Evolutionary conservation across 169 alveolate species (phyloP).

Genomic region (Theileria orientalis): DNA sequence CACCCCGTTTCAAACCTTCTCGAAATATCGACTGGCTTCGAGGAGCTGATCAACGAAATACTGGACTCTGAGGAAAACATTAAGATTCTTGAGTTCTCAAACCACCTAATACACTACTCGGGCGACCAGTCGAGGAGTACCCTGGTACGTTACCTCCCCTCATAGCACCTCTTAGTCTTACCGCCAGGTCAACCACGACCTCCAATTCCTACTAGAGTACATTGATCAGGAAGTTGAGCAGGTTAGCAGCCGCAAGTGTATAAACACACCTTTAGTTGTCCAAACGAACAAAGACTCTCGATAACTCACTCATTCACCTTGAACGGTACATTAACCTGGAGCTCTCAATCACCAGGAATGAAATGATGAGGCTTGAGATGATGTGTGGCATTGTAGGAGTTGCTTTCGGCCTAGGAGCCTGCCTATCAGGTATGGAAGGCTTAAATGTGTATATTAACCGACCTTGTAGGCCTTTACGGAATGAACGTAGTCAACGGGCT

Average conservation of each 20-base stretch:
- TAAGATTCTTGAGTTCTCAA: slow-evolving; percentile 36
- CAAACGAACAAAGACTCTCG: slow-evolving; percentile 42
- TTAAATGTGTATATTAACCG: not conserved
- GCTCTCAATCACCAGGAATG: slow-evolving; percentile 76
- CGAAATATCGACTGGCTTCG: slow-evolving; percentile 50
- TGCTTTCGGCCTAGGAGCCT: slow-evolving; percentile 79
- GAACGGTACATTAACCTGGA: slow-evolving; percentile 73
- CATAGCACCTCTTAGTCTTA: not conserved
- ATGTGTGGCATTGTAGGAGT: slow-evolving; percentile 75
- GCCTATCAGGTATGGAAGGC: slow-evolving; percentile 80
- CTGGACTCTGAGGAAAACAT: slow-evolving; percentile 15
- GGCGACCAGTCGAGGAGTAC: slow-evolving; percentile 8
- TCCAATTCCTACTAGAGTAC: slow-evolving; percentile 80
- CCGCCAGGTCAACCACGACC: slow-evolving; percentile 55
- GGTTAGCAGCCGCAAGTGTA: slow-evolving; percentile 48
- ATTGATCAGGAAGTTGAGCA: slow-evolving; percentile 85
- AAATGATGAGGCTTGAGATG: slow-evolving; percentile 76
- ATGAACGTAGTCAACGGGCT: slow-evolving; percentile 73
- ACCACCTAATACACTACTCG: slow-evolving; percentile 32
- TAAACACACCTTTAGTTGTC: slow-evolving; percentile 48
- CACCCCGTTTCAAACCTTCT: slow-evolving; percentile 68
- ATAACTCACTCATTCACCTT: slow-evolving; percentile 59
- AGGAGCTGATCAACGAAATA: slow-evolving; percentile 49
- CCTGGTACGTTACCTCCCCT: slow-evolving; percentile 42
- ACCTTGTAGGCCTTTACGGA: slow-evolving; percentile 70